These are phyloP conservation scores for Suillus spraguei DNA, from an alignment of 768 basidiomycete genomes.

Conservation along the genomic window DNA sequence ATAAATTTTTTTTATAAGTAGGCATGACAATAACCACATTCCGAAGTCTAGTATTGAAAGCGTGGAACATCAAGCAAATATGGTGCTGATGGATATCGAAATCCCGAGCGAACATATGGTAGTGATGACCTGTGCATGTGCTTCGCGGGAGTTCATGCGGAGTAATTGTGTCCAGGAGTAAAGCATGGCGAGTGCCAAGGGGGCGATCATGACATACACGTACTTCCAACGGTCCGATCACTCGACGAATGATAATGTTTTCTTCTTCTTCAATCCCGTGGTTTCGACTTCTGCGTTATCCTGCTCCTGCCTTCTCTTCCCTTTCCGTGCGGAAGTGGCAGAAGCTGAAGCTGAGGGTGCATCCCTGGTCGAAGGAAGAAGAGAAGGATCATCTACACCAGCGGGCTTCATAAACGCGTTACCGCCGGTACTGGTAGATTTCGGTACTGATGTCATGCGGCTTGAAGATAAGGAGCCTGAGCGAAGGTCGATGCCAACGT, in stretches of 20 bases:
- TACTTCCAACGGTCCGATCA: conserved; percentile 23
- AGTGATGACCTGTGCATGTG: background rate
- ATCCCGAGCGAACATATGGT: background rate
- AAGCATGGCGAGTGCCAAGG: conserved; percentile 10
- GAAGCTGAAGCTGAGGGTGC: conserved; percentile 1
- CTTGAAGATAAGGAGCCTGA: conserved; percentile 21
- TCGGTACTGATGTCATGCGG: conserved; percentile 11
- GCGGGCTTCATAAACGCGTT: conserved; percentile 53
- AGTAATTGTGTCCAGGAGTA: background rate
- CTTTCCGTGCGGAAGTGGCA: conserved; percentile 11
- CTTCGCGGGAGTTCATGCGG: background rate
- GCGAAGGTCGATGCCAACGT: conserved; percentile 54
- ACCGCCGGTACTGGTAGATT: conserved; percentile 9
- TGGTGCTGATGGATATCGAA: background rate
- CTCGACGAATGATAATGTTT: conserved; percentile 22
- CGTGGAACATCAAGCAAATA: conserved; percentile 2
- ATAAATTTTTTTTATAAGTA: conserved; percentile 1
- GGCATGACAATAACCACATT: conserved; percentile 3
- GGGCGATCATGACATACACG: conserved; percentile 28
- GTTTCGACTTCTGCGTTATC: conserved; percentile 23
- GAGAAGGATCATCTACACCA: conserved; percentile 54
- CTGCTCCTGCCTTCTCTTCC: conserved; percentile 28
- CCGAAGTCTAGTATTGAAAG: background rate
- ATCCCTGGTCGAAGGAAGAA: conserved; percentile 8
- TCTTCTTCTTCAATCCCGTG: conserved; percentile 30